Evolutionary conservation across 2,329 filamentous ascomycete species (phyloP).

Genomic region (Trichoderma sp.): DNA sequence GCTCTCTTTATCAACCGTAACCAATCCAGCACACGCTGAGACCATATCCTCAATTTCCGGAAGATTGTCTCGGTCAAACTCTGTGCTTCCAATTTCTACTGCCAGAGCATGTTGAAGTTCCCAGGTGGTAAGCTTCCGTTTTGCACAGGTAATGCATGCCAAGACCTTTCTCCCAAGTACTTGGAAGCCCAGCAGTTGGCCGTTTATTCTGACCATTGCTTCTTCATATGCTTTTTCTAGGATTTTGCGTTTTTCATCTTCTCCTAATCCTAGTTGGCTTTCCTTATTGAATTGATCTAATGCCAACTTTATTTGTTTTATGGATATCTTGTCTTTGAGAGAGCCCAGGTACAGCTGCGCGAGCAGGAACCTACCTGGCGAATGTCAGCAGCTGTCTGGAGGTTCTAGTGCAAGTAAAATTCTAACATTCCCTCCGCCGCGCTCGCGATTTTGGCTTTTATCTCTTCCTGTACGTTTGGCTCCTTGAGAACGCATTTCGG

Average conservation of each 20-base stretch:
- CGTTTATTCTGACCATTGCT: background rate
- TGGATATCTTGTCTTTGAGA: background rate
- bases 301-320: background rate
- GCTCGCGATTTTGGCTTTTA: background rate
- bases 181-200: background rate
- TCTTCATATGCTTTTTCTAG: background rate
- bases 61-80: background rate
- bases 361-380: background rate
- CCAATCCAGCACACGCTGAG: slow-evolving; percentile 8
- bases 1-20: slow-evolving; percentile 13
- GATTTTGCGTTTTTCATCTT: background rate
- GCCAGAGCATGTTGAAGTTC: background rate
- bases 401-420: too few relatives aligned
- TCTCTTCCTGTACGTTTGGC: background rate
- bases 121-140: background rate
- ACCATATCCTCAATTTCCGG: background rate
- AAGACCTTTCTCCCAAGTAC: background rate
- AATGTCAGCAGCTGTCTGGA: background rate
- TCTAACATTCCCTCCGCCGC: background rate
- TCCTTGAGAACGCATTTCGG: background rate
- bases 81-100: background rate
- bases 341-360: background rate
- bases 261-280: background rate
- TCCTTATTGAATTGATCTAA: background rate
- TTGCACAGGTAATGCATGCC: background rate